Evolutionary conservation across 805 yeast genomes (phyloP).

Genomic region (Starmera caribaea): DNA sequence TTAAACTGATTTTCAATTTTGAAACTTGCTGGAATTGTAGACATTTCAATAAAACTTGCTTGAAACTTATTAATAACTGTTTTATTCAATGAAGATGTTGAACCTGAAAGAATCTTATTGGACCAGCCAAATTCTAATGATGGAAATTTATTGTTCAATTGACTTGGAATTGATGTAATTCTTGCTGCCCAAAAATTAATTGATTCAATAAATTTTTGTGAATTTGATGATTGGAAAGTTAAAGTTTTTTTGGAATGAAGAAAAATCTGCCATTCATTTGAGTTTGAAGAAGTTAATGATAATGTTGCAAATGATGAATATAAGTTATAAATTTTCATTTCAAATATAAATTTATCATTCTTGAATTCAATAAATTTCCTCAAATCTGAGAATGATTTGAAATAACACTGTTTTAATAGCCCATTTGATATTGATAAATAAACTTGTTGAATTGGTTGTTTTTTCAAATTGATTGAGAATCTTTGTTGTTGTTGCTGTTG

Average conservation of each 20-base stretch:
- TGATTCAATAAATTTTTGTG: conserved; percentile 52
- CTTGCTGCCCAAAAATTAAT: conserved; percentile 91
- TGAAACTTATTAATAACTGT: conserved; percentile 13
- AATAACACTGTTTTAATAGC: conserved; percentile 35
- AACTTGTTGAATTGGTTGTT: conserved; percentile 8
- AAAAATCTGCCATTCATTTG: too few species aligned
- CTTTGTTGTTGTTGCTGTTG: not conserved
- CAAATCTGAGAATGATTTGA: conserved; percentile 16
- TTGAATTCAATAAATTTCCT: conserved; percentile 12
- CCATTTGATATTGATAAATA: conserved; percentile 33
- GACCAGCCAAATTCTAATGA: conserved; percentile 48
- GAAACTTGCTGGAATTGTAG: conserved; percentile 2
- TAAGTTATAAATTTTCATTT: conserved; percentile 14
- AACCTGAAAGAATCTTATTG: too few species aligned
- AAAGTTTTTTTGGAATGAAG: too few species aligned
- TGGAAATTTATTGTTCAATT: too few species aligned
- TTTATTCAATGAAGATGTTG: conserved; percentile 1
- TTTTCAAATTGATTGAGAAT: not conserved
- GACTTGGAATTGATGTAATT: conserved; percentile 64
- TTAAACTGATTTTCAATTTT: conserved; percentile 25
- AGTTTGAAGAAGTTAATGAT: too few species aligned
- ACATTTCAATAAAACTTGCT: conserved; percentile 17
- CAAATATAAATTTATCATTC: conserved; percentile 11
- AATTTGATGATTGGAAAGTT: too few species aligned
- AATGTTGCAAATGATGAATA: conserved; percentile 15